Percentiles rank a stretch among this genome's conserved stretches.
phyloP scores from a whole-genome alignment of 2,329 filamentous ascomycete species.

The Setomelanomma holmii region DNA sequence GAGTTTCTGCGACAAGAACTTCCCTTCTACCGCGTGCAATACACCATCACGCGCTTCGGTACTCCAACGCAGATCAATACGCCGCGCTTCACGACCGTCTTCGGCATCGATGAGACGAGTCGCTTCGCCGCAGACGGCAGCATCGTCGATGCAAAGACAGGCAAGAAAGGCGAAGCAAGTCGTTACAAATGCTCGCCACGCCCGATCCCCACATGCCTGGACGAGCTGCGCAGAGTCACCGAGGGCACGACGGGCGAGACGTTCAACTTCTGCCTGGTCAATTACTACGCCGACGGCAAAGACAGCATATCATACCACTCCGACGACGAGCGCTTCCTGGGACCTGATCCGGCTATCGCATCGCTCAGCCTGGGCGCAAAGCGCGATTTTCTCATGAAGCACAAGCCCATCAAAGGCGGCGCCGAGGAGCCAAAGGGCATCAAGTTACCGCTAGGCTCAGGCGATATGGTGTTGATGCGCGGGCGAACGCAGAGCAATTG shows the following conservation, averaged over 20 bases:
- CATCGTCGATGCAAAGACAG: conserved; percentile 53
- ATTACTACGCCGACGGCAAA: conserved; percentile 79
- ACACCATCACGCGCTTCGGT: conserved; percentile 72
- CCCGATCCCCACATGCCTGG: conserved; percentile 74
- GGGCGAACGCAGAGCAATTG: conserved; percentile 75
- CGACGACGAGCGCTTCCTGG: conserved; percentile 81
- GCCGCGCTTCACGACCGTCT: conserved; percentile 67
- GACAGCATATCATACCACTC: conserved; percentile 83
- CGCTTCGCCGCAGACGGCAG: conserved; percentile 56
- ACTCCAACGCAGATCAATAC: conserved; percentile 68
- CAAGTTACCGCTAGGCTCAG: conserved; percentile 66
- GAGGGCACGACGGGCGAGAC: conserved; percentile 70
- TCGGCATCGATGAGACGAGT: conserved; percentile 69
- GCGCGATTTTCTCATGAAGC: conserved; percentile 80
- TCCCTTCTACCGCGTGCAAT: conserved; percentile 78
- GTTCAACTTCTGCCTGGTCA: conserved; percentile 83
- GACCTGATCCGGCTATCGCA: conserved; percentile 72
- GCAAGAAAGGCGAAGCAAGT: conserved; percentile 48
- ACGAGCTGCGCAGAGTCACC: conserved; percentile 66
- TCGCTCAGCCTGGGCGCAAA: conserved; percentile 75
- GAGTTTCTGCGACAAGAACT: conserved; percentile 73
- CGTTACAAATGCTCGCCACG: conserved; percentile 69
- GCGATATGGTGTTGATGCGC: conserved; percentile 82
- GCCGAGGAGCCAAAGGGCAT: conserved; percentile 50
- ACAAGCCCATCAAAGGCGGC: conserved; percentile 64